Conservation (phyloP, 768 basidiomycete genomes). For the Lentinus brumalis region DNA sequence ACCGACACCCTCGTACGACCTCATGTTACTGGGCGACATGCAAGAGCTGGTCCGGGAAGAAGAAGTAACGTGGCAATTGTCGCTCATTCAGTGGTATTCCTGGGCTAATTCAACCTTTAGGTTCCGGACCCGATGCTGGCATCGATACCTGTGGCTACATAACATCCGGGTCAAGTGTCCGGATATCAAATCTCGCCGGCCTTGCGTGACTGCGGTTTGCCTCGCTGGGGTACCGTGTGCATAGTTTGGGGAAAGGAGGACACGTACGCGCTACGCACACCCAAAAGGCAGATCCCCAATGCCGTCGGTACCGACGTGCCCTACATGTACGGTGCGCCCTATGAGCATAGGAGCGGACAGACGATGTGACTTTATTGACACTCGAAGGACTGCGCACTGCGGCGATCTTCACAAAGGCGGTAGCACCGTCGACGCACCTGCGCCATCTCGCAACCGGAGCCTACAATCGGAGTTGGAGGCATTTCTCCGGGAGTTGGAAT, state of each 20-base stretch:
- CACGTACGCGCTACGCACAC: too few relatives aligned
- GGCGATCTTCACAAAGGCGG: too few relatives aligned
- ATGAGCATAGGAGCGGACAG: too few relatives aligned
- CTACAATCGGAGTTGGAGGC: too few relatives aligned
- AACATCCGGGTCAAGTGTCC: neutral
- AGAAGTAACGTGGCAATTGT: neutral
- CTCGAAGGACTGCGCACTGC: too few relatives aligned
- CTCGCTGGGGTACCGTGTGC: too few relatives aligned
- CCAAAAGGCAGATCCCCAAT: too few relatives aligned
- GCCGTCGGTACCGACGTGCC: conserved; percentile 14
- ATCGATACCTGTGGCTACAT: neutral
- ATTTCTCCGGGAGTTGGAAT: too few relatives aligned
- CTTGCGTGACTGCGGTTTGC: neutral
- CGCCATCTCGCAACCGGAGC: too few relatives aligned
- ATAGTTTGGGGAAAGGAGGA: too few relatives aligned
- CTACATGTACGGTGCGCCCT: conserved; percentile 20
- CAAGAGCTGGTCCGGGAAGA: neutral
- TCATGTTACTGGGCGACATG: neutral
- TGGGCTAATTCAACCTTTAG: neutral
- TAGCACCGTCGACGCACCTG: too few relatives aligned
- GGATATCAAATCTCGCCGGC: neutral
- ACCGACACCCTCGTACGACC: neutral
- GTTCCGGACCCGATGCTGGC: neutral
- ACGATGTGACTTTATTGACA: too few relatives aligned
- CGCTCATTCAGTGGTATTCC: neutral